A percentile compares a stretch with the other conserved stretches of the same genome.
phyloP scores from a whole-genome alignment of 768 basidiomycete species.

The Cyathus striatus region DNA sequence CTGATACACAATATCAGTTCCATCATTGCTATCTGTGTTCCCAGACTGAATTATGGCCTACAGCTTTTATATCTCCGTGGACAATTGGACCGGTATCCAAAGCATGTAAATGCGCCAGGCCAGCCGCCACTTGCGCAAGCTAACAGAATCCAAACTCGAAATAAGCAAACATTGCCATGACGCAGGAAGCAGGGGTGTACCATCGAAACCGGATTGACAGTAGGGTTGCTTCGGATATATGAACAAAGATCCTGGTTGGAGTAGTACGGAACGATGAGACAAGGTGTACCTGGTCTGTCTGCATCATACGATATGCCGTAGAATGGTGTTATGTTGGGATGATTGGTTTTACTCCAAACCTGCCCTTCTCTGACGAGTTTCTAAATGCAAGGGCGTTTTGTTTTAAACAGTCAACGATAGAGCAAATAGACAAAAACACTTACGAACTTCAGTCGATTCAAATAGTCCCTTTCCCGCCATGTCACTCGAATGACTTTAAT shows the following conservation, averaged over 20 bases:
- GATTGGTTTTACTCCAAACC: constrained; percentile 7
- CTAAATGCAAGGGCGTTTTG: constrained; percentile 2
- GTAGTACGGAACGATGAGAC: constrained; percentile 11
- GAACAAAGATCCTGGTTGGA: constrained; percentile 8
- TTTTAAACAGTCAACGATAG: background rate
- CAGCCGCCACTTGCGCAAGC: constrained; percentile 9
- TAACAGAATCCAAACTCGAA: no score
- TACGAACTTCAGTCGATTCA: constrained; percentile 1
- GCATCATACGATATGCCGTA: constrained; percentile 10
- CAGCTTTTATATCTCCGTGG: constrained; percentile 34
- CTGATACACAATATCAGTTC: no score
- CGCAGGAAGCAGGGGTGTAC: no score
- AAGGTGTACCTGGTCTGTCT: constrained; percentile 5
- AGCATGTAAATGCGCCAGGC: constrained; percentile 11
- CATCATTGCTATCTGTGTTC: background rate
- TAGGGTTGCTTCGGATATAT: constrained; percentile 6
- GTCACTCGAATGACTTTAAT: constrained; percentile 4
- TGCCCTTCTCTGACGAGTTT: constrained; percentile 8
- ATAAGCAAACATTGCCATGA: no score
- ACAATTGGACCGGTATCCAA: constrained; percentile 13
- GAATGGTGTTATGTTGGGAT: constrained; percentile 11
- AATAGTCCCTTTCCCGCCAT: background rate
- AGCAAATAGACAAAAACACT: background rate
- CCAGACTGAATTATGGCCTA: constrained; percentile 7
- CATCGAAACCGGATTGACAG: background rate